Percentiles rank a stretch among this genome's conserved stretches.
Conservation (phyloP, 2,329 filamentous ascomycete genomes). For the Fusarium sp. region DNA sequence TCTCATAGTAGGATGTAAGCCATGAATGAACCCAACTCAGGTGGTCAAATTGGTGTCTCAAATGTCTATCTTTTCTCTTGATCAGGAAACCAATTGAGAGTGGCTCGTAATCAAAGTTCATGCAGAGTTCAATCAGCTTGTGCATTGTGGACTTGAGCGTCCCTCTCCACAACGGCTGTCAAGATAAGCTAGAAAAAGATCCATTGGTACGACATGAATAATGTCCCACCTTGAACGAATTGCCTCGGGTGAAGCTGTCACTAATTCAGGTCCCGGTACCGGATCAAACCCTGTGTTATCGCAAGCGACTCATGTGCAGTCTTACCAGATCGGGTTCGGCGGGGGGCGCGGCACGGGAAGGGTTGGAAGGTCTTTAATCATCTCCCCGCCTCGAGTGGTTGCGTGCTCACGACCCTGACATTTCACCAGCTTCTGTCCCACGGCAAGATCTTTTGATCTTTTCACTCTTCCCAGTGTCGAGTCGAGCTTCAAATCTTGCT, state of each 20-base stretch:
- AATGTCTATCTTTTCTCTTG: background rate
- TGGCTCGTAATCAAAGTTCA: background rate
- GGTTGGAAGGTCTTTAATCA: background rate
- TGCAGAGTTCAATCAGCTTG: background rate
- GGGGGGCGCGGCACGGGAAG: background rate
- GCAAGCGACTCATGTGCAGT: background rate
- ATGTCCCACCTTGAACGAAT: background rate
- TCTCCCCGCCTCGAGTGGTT: conserved; percentile 35
- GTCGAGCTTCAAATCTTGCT: background rate
- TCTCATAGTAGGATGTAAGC: background rate
- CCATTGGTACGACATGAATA: background rate
- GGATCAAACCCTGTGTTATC: conserved; percentile 6
- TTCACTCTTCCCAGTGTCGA: background rate
- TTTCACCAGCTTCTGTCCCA: conserved; percentile 13
- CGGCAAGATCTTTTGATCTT: background rate
- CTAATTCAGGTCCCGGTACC: conserved; percentile 1
- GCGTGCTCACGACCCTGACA: conserved; percentile 32
- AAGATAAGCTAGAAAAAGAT: background rate
- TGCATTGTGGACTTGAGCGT: background rate
- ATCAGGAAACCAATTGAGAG: background rate
- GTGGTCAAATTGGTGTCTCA: background rate
- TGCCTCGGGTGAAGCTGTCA: background rate
- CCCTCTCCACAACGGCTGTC: background rate
- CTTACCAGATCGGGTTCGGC: conserved; percentile 13
- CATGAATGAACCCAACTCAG: background rate